Evolutionary conservation across 2,329 filamentous ascomycete species (phyloP).

Genomic region (Aciculosporium take): DNA sequence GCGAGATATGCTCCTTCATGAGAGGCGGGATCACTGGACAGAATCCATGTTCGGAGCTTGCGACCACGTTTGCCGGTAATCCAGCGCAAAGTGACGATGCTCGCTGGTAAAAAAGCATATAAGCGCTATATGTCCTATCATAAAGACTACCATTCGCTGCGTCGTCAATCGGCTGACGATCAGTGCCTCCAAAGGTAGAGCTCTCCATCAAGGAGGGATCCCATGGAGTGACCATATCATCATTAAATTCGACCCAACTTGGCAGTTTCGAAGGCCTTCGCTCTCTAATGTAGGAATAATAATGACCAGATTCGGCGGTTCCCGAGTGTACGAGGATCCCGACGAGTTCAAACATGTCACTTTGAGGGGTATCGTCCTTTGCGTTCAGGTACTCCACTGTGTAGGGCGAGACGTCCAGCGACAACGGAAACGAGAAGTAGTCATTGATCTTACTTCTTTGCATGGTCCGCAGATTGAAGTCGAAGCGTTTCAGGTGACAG

Average conservation of each 20-base stretch:
- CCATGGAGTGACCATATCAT: slow-evolving; percentile 66
- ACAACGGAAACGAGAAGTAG: slow-evolving; percentile 71
- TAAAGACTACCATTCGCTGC: slow-evolving; percentile 28
- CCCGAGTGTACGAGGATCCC: slow-evolving; percentile 88
- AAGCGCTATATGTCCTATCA: slow-evolving; percentile 72
- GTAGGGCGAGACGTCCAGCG: slow-evolving; percentile 79
- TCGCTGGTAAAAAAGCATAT: slow-evolving; percentile 96
- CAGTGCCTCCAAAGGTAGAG: slow-evolving; percentile 65
- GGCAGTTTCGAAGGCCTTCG: slow-evolving; percentile 39
- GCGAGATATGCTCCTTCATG: slow-evolving; percentile 45
- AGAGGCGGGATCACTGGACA: slow-evolving; percentile 30
- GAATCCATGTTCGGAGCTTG: slow-evolving; percentile 10
- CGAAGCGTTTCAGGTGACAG: slow-evolving; percentile 83
- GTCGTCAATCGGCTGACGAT: slow-evolving; percentile 33
- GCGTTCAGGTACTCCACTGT: slow-evolving; percentile 71
- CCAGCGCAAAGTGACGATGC: slow-evolving; percentile 43
- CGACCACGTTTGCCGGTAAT: background rate
- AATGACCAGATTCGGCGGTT: slow-evolving; percentile 87
- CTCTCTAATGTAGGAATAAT: slow-evolving; percentile 90
- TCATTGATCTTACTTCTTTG: slow-evolving; percentile 91
- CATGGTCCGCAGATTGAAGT: slow-evolving; percentile 64
- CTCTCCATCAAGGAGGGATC: slow-evolving; percentile 58
- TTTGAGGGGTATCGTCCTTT: slow-evolving; percentile 30
- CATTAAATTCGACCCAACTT: slow-evolving; percentile 87
- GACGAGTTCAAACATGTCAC: slow-evolving; percentile 85